Evolutionary conservation across 345 rosid genomes (phyloP), one percentile per base, ranked within the genome.

Genomic region (Salix brachista): DNA sequence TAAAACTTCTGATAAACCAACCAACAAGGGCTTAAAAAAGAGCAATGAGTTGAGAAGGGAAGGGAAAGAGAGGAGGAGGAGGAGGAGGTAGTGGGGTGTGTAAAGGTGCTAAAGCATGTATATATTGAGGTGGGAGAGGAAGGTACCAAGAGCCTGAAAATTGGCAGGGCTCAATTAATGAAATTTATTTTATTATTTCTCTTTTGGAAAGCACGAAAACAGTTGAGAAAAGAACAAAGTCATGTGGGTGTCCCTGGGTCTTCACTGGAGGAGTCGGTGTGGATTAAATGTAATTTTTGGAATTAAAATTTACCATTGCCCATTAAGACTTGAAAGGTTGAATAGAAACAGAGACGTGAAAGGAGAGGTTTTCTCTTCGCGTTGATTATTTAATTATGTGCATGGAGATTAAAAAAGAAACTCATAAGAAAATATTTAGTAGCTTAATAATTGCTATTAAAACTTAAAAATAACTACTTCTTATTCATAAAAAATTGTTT

Each of bases 241-340:
- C 92, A 92, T 90, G 98, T 88, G 98, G 87, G 80, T 77, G 84
- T 77, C 69, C 80, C 77, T 80, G 89, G 78, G 87, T 76, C 82
- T 80, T 80, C 69, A 78, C 88, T 61, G 78, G 73, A 67, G 68
- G 83, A 84, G 91, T 90, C 92, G 93, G 97, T 87, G 95, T 30
- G 81, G 88, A 85, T 82, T 89, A 85, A 89, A 85, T 88, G 91
- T 74, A 56, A 72, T 75, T 83, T 41, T 19, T 18, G 61, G n/a
- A 8, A 34, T 19, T 44, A 32, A 50, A 17, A 13, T 16, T 69
- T 39, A 36, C 36, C 18, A 7, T 5, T 17, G 72, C 72, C 72
- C 36, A 9, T 69, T 18, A 41, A 23, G 17, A 12, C 28, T 58
- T 23, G 1, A 58, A 58, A 19, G 60, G 23, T 54, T 0, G 8